These are phyloP conservation scores for Alternaria metachromatica DNA, from an alignment of 2,329 filamentous ascomycete species.

Conservation along the genomic window DNA sequence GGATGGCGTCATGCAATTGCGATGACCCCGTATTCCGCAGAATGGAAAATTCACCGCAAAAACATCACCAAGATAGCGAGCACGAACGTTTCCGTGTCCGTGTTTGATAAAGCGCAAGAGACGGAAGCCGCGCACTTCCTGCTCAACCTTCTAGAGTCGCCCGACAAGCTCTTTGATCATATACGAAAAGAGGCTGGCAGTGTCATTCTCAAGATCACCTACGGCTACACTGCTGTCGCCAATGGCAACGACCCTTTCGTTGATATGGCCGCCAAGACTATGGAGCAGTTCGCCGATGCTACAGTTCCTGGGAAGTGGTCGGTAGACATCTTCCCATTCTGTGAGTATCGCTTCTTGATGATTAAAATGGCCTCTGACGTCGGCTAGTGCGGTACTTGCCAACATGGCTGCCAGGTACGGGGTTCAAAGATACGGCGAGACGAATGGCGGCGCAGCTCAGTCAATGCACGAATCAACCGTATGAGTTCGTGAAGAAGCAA, in stretches of 20 bases:
- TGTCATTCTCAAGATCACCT: slow-evolving; percentile 37
- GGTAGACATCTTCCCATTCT: slow-evolving; percentile 56
- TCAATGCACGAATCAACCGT: slow-evolving; percentile 49
- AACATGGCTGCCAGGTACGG: slow-evolving; percentile 54
- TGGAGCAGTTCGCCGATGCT: slow-evolving; percentile 52
- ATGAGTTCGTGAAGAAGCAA: slow-evolving; percentile 53
- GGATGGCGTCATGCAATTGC: slow-evolving; percentile 29
- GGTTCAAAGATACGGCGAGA: slow-evolving; percentile 19
- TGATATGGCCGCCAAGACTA: slow-evolving; percentile 49
- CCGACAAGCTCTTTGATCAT: slow-evolving; percentile 28
- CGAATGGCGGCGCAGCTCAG: slow-evolving; percentile 35
- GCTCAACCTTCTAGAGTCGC: slow-evolving; percentile 25
- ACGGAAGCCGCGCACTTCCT: slow-evolving; percentile 31
- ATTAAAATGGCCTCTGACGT: background rate
- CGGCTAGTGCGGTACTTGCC: slow-evolving; percentile 49
- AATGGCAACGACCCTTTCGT: slow-evolving; percentile 53
- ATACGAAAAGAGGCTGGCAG: slow-evolving; percentile 34
- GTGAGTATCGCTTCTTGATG: slow-evolving; percentile 27
- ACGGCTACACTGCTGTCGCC: slow-evolving; percentile 54
- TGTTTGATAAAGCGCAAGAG: slow-evolving; percentile 31
- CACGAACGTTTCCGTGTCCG: slow-evolving; percentile 20
- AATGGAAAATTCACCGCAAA: slow-evolving; percentile 30
- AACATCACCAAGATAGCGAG: slow-evolving; percentile 33
- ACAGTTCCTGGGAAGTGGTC: slow-evolving; percentile 53
- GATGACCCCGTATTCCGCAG: slow-evolving; percentile 20